A percentile compares a stretch with the other conserved stretches of the same genome.
These are phyloP conservation scores for Cladosporium velox DNA, from an alignment of 2,329 filamentous ascomycete species.

Conservation along the genomic window DNA sequence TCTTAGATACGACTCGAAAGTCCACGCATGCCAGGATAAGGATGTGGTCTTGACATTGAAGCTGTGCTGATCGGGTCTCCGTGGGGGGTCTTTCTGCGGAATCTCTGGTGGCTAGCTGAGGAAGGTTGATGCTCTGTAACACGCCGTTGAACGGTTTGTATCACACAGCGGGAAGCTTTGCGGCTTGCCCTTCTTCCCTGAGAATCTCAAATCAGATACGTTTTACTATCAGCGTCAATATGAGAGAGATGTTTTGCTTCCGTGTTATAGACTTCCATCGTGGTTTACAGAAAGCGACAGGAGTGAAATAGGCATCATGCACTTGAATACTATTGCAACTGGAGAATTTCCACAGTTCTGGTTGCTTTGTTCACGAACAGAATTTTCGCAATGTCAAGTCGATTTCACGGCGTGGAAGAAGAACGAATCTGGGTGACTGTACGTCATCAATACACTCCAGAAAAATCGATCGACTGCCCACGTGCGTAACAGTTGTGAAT, in stretches of 20 bases:
- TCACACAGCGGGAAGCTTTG: not conserved
- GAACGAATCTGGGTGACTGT: too few species aligned
- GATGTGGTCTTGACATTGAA: conserved; percentile 26
- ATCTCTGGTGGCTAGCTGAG: not conserved
- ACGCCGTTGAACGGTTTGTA: not conserved
- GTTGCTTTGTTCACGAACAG: not conserved
- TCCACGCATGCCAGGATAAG: conserved; percentile 28
- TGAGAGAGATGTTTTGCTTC: not conserved
- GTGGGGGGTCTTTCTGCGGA: not conserved
- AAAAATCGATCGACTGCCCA: too few species aligned
- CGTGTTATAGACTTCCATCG: not conserved
- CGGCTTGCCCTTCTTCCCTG: not conserved
- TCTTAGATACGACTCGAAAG: conserved; percentile 23
- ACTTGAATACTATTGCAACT: not conserved
- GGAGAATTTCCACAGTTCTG: not conserved
- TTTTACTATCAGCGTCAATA: not conserved
- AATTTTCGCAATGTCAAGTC: not conserved
- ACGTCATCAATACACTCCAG: too few species aligned
- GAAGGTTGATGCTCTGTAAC: not conserved
- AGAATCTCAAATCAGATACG: not conserved
- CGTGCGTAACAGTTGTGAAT: too few species aligned
- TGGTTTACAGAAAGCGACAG: not conserved
- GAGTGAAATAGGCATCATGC: not conserved
- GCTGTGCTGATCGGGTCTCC: conserved; percentile 22
- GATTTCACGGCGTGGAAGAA: not conserved